Base-by-base conservation (phyloP, 441 rosid species). In the Gossypium trilobum region DNA sequence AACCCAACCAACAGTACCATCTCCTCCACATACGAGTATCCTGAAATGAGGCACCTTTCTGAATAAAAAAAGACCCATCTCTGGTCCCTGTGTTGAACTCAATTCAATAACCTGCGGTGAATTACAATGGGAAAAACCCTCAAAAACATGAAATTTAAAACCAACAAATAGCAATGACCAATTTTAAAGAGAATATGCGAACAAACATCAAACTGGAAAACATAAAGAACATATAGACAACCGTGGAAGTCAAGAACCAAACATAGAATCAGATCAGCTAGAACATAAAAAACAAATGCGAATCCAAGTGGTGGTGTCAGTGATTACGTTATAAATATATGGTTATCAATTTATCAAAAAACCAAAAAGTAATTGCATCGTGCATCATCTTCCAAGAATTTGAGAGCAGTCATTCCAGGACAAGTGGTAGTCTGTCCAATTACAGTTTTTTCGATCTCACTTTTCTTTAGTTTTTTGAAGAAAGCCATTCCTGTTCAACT, bases 1-100 rank as follows among this genome's bases (percentile, higher is more conserved):
- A 81, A 95, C 99, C 99, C 99, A 95, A 33, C 98, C 93, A 80
- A 91, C 97, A 64, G 97, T 92, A 77, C 99, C 99, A 81, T 95
- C 99, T 72, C 99, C 99, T 8, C 99, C 99, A 68, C 98, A 95
- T 33, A 89, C 89, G 66, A 95, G 98, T 81, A 95, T 82, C 83
- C 97, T 91, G 82, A 92, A 95, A 83, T 95, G 98, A 78, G 96
- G 90, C 77, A 92, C 98, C 83, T 89, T 95, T 76, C 95, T 81
- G 79, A 92, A 95, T 78, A 92, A 85, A 76, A 84, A 87, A 75
- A 95, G 97, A 61, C 96, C 97, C 44, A 88, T 82, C 79, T 92
- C 99, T 69, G 99, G 97, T 72, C 97, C 97, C 77, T 88, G 91
- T 59, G 77, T 78, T 69, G 99, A 83, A 80, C 99, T 85, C 86